Conservation (phyloP, 2,329 filamentous ascomycete genomes). For the Claviceps humidiphila region DNA sequence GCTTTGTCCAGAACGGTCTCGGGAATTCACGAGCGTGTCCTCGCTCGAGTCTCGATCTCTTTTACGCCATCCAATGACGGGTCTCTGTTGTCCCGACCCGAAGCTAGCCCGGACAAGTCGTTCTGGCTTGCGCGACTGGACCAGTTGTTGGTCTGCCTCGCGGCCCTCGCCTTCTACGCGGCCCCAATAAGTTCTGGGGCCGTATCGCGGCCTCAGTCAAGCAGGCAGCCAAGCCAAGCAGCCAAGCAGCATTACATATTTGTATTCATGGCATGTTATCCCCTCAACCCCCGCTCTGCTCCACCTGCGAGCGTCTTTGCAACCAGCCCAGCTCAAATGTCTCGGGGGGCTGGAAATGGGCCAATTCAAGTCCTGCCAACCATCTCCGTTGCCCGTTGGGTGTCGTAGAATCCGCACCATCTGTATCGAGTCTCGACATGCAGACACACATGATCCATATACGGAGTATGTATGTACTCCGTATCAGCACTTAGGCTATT, state of each 20-base stretch:
- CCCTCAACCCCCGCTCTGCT: background rate
- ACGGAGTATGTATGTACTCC: too few species aligned
- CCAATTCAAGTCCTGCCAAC: background rate
- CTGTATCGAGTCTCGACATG: too few species aligned
- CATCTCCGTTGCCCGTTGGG: too few species aligned
- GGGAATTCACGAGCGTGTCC: too few species aligned
- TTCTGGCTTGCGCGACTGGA: background rate
- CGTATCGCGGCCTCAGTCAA: background rate
- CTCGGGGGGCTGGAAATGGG: background rate
- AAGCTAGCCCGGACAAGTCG: too few species aligned
- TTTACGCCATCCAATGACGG: background rate
- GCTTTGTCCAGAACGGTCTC: too few species aligned
- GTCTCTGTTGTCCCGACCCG: too few species aligned
- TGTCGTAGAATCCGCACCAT: too few species aligned
- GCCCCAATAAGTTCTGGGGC: too few species aligned
- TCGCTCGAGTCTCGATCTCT: too few species aligned
- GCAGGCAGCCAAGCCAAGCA: background rate
- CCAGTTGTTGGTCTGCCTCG: background rate
- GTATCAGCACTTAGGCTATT: background rate
- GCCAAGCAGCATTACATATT: background rate
- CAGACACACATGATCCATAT: too few species aligned
- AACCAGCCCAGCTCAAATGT: background rate
- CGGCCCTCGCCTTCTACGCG: background rate
- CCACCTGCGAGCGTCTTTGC: background rate
- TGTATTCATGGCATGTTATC: slow-evolving; percentile 1